Evolutionary conservation across 495 filamentous ascomycete species (phyloP), one percentile per base, ranked within the genome.

Genomic region (Barbatosphaeria neglecta): DNA sequence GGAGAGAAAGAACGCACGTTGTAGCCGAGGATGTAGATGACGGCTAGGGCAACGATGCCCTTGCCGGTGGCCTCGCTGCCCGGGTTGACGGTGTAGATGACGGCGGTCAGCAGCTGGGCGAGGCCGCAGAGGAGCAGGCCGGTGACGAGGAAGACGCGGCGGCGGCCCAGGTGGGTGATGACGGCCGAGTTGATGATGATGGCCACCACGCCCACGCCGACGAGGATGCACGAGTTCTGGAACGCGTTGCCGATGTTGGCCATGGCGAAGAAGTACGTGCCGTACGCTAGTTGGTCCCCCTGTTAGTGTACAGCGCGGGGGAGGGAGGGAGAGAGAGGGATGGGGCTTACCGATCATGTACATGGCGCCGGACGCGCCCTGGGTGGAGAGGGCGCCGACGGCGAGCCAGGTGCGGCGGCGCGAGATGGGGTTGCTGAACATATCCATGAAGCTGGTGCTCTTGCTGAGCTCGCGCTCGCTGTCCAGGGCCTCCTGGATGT

Each of bases 251-350:
- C 69, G 8, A 80, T 70, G 27, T 73, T 64, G 23, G 77, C 74
- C 73, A 82, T 82, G 50, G 73, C 67, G 57, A 82, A 79, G 65
- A 81, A 82, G 56, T 81, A 82, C 1, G 78, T 79, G 42, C 75
- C 74, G 52, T 80, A 82, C 0, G 75, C 74, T 69, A 24, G 6
- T n/a, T n/a, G n/a, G 4, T 1, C 13, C 13, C 19, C 5, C 15
- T 41, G 22, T 35, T n/a, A 35, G 31, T 4, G 2, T 35, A 2
- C 28, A 13, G 28, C 7, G 4, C 19, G 3, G 23, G 4, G 1
- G 15, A 9, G 8, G 5, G 3, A 24, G 2, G 20, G 6, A 41
- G 15, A 15, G 5, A n/a, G 15, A 3, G n/a, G 25, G 11, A 28
- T 16, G 22, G 11, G 3, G 51, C 66, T 45, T 45, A 68, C 65